Percentiles rank a stretch among this genome's conserved stretches.
Evolutionary conservation across 192 early-diverging fungal genomes (phyloP).

Genomic region (Jimgerdemannia lactiflua): DNA sequence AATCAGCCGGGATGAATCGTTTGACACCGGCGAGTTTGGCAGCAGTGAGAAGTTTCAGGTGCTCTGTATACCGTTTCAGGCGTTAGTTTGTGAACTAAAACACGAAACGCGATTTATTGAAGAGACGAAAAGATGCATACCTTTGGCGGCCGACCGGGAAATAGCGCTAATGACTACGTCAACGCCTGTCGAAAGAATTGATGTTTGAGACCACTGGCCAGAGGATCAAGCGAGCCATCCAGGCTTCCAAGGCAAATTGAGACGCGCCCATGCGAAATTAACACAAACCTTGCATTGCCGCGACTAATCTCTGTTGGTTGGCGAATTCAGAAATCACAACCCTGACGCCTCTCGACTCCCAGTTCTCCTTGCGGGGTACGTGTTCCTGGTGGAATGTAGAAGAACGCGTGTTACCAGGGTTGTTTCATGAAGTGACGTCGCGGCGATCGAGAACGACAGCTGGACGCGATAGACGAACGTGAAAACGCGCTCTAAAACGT

Average conservation of each 20-base stretch:
- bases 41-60: constrained; percentile 4
- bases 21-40: constrained; percentile 14
- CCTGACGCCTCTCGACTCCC: not conserved
- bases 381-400: not conserved
- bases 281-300: not conserved
- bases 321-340: not conserved
- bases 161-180: not conserved
- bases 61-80: not conserved
- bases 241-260: too few species aligned
- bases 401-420: not conserved
- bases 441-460: too few species aligned
- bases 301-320: not conserved
- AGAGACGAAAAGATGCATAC: not conserved
- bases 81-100: not conserved
- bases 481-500: not conserved
- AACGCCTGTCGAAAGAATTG: not conserved
- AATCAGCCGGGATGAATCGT: constrained; percentile 15
- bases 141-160: not conserved
- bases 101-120: not conserved
- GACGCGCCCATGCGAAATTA: not conserved
- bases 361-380: not conserved
- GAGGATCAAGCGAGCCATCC: too few species aligned
- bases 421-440: too few species aligned
- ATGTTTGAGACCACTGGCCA: not conserved
- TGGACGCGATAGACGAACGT: not conserved